Conservation (phyloP, 768 basidiomycete genomes). For the Tulasnella calospora region DNA sequence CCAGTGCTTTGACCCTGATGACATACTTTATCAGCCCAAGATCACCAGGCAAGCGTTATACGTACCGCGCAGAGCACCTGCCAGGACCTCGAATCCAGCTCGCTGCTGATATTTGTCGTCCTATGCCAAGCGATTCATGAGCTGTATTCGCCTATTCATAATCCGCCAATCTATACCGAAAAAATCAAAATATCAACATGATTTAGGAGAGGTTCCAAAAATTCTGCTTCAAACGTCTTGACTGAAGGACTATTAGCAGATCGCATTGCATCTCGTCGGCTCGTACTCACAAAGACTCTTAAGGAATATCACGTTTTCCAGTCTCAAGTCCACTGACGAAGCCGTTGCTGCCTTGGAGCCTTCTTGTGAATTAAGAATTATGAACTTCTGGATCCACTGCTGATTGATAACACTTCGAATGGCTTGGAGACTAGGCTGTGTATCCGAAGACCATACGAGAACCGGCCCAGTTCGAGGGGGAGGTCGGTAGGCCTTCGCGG, state of each 20-base stretch:
- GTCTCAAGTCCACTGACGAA: slow-evolving; percentile 46
- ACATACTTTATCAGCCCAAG: not conserved
- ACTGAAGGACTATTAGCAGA: slow-evolving; percentile 40
- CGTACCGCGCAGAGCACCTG: slow-evolving; percentile 69
- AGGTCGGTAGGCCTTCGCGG: slow-evolving; percentile 55
- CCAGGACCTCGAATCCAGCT: slow-evolving; percentile 67
- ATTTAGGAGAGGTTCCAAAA: slow-evolving; percentile 50
- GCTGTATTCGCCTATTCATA: not conserved
- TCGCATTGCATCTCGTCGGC: not conserved
- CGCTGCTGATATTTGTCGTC: slow-evolving; percentile 79
- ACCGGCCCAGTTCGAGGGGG: slow-evolving; percentile 39
- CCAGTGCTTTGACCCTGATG: slow-evolving; percentile 81
- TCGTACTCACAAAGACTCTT: slow-evolving; percentile 46
- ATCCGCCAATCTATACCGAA: not conserved
- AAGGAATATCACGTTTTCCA: slow-evolving; percentile 48
- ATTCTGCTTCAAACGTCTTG: slow-evolving; percentile 57
- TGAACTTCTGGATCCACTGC: slow-evolving; percentile 60
- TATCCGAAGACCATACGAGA: slow-evolving; percentile 52
- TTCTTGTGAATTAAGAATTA: slow-evolving; percentile 74
- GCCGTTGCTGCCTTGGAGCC: slow-evolving; percentile 47
- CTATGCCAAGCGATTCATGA: slow-evolving; percentile 3
- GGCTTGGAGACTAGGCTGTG: slow-evolving; percentile 47
- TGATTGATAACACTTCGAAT: slow-evolving; percentile 47
- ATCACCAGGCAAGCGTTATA: not conserved
- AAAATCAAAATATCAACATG: slow-evolving; percentile 44